Evolutionary conservation across 257 asterid species (phyloP).

Genomic region (Nemophila menziesii): DNA sequence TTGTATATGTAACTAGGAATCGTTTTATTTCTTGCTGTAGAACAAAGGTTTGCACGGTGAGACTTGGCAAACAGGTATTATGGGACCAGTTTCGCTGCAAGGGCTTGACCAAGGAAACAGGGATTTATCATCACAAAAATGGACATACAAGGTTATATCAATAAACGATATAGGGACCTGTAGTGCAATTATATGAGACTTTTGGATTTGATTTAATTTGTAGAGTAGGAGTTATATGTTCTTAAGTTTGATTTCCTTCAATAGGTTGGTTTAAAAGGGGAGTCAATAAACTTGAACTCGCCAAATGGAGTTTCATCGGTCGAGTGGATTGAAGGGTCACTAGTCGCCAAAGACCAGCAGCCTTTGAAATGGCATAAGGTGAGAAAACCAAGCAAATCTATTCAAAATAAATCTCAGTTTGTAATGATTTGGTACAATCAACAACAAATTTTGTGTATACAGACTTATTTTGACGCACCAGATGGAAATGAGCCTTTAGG

Average conservation of each 20-base stretch:
- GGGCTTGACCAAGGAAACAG: conserved; percentile 45
- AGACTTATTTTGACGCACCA: conserved; percentile 64
- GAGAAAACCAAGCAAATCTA: not conserved
- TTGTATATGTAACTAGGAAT: not conserved
- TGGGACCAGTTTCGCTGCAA: conserved; percentile 35
- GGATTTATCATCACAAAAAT: conserved; percentile 45
- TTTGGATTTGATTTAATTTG: not conserved
- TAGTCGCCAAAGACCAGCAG: conserved; percentile 26
- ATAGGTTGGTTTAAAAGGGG: conserved; percentile 54
- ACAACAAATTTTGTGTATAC: conserved; percentile 1
- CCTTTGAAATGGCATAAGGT: conserved; percentile 78
- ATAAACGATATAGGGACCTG: not conserved
- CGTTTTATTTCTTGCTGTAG: conserved; percentile 11
- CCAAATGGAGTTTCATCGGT: conserved; percentile 32
- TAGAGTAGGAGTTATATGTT: not conserved
- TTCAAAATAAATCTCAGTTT: too few relatives aligned
- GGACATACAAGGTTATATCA: conserved; percentile 52
- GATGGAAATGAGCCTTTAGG: conserved; percentile 62
- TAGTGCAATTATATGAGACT: too few relatives aligned
- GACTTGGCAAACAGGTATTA: conserved; percentile 39
- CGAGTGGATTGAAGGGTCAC: conserved; percentile 42
- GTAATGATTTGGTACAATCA: too few relatives aligned
- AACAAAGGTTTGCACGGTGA: conserved; percentile 51
- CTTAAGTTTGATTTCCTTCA: not conserved
- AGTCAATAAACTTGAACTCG: conserved; percentile 34